phyloP scores from a whole-genome alignment of 2,329 filamentous ascomycete genomes.

The Exophiala dermatitidis region DNA sequence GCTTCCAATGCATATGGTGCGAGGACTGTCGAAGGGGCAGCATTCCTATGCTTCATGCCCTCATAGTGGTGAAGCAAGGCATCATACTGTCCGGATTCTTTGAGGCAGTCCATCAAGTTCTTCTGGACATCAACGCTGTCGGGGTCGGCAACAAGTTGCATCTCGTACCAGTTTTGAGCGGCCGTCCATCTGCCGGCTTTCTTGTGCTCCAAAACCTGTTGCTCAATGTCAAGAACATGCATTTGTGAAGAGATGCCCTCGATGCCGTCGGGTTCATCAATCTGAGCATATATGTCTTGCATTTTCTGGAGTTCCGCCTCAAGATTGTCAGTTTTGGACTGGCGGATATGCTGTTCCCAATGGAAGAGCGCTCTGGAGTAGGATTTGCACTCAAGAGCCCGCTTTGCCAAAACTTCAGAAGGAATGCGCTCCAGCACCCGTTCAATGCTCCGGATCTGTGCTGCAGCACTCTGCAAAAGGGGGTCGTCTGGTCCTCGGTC shows the following conservation, averaged over 20 bases:
- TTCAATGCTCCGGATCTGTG: conserved; percentile 59
- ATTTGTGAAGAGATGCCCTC: conserved; percentile 88
- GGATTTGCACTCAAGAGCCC: conserved; percentile 88
- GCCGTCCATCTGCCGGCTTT: conserved; percentile 91
- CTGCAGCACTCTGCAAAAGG: conserved; percentile 20
- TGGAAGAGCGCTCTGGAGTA: conserved; percentile 89
- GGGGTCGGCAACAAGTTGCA: conserved; percentile 73
- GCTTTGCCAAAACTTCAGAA: conserved; percentile 65
- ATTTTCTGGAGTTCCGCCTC: conserved; percentile 64
- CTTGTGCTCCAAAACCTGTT: conserved; percentile 85
- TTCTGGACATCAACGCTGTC: conserved; percentile 69
- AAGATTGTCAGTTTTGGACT: conserved; percentile 42
- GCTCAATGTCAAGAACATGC: conserved; percentile 79
- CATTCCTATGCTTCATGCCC: conserved; percentile 49
- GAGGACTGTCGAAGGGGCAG: conserved; percentile 47
- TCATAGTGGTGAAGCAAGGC: conserved; percentile 81
- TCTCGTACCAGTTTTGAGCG: conserved; percentile 96
- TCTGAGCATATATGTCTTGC: conserved; percentile 92
- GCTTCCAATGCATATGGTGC: conserved; percentile 84
- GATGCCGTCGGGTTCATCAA: conserved; percentile 94
- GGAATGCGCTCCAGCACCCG: conserved; percentile 62
- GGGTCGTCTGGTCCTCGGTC: conserved; percentile 21
- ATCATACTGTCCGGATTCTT: conserved; percentile 92
- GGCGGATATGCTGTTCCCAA: conserved; percentile 80
- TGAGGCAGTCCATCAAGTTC: conserved; percentile 78